Evolutionary conservation across 225 moss, liverwort and hornwort genomes (phyloP), one percentile per base, ranked within the genome.

Genomic region (Bryoerythrophyllum caledonicum): DNA sequence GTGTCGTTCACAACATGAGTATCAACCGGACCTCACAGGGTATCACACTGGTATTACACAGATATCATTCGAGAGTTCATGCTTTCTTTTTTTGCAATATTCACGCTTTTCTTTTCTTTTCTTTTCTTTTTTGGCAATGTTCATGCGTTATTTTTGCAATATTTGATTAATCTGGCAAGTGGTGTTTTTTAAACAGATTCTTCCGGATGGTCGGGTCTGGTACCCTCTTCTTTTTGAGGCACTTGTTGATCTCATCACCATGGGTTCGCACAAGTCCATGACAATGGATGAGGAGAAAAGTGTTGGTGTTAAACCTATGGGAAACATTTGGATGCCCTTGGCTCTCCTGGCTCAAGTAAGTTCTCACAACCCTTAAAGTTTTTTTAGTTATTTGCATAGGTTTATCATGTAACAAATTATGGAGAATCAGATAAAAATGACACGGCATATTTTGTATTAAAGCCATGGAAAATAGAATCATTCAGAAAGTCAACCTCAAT

Each of bases 301-400:
- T 43, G 82, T 92, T 4, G 87, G 87, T 23, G 89, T 82, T 55
- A 89, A 92, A 64, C 84, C 79, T 81, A 70, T 79, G 82, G 84
- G 86, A 34, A 88, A 86, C 67, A 68, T 89, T 23, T 92, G 89
- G 87, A 86, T 92, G 57, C 89, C 89, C 56, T 76, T 92, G 56
- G 70, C 86, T 43, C 76, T 89, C 11, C 71, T 89, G 30, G 80
- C 82, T 70, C 89, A 92, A 87, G 91, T 89, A 80, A 34, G 60
- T 65, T 53, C 40, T 55, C 23, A 21, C 0, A 7, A 37, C 23
- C 26, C 43, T 20, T 23, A 55, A 21, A n/a, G n/a, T n/a, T 25
- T 38, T 26, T 26, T 23, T 23, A 24, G 14, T 57, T 5, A 10
- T 68, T 10, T 40, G 57, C 4, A 40, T 24, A 41, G 9, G 40